Evolutionary conservation across 495 filamentous ascomycete species (phyloP).

Genomic region (Talaromyces thailandensis): DNA sequence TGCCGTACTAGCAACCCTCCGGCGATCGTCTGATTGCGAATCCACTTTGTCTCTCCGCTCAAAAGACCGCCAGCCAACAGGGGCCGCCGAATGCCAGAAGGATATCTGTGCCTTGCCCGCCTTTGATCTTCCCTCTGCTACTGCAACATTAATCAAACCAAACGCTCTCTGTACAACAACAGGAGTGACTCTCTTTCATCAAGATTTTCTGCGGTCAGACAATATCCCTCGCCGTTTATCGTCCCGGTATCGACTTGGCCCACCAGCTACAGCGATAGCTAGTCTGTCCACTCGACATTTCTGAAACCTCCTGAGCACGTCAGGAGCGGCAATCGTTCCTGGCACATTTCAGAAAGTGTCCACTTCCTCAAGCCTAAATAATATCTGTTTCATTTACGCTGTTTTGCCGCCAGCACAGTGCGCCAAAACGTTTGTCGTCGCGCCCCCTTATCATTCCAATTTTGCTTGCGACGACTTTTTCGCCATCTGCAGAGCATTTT

Average conservation of each 20-base stretch:
- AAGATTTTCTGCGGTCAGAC: neutral
- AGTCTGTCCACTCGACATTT: neutral
- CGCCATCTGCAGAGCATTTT: neutral
- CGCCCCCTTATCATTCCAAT: neutral
- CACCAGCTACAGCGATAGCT: neutral
- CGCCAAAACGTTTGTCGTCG: neutral
- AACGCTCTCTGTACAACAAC: neutral
- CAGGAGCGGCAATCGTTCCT: neutral
- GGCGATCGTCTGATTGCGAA: conserved; percentile 8
- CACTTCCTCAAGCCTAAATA: neutral
- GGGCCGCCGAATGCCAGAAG: neutral
- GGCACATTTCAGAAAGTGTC: neutral
- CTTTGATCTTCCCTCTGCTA: neutral
- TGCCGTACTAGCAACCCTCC: conserved; percentile 6
- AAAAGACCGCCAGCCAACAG: conserved; percentile 1
- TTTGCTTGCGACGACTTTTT: conserved; percentile 4
- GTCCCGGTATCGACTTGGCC: neutral
- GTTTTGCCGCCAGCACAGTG: conserved; percentile 1
- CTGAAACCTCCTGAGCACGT: conserved; percentile 2
- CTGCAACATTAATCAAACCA: neutral
- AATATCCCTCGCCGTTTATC: neutral
- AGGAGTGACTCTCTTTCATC: neutral
- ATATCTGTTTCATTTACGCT: neutral
- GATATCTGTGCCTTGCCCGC: neutral
- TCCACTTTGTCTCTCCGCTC: conserved; percentile 4